Percentiles rank a stretch among this genome's conserved stretches.
phyloP scores from a whole-genome alignment of 495 filamentous ascomycete species.

The Hypoxylon fuscum region DNA sequence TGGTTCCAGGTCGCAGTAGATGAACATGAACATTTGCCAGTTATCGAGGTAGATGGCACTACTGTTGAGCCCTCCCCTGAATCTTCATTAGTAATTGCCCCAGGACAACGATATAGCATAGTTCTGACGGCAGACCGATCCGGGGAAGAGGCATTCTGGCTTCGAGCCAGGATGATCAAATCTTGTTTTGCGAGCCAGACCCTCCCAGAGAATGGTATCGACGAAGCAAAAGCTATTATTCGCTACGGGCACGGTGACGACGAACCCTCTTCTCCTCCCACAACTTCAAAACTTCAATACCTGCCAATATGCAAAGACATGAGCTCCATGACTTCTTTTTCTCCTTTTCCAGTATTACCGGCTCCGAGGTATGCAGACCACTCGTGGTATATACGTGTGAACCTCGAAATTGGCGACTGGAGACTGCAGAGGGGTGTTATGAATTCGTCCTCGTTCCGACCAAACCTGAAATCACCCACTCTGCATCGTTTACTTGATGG shows the following conservation, averaged over 20 bases:
- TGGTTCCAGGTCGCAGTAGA: constrained; percentile 65
- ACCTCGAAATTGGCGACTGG: constrained; percentile 65
- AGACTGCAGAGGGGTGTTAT: constrained; percentile 63
- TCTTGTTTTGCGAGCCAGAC: constrained; percentile 61
- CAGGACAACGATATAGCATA: constrained; percentile 75
- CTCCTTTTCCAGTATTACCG: constrained; percentile 48
- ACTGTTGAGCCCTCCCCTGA: constrained; percentile 63
- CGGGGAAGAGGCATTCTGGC: constrained; percentile 66
- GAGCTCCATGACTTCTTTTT: constrained; percentile 47
- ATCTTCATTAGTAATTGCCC: constrained; percentile 61
- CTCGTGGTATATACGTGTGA: constrained; percentile 59
- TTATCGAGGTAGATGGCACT: constrained; percentile 81
- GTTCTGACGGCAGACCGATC: constrained; percentile 67
- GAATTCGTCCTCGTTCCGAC: constrained; percentile 63
- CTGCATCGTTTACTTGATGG: constrained; percentile 57
- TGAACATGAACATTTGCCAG: constrained; percentile 51
- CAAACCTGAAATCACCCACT: constrained; percentile 53
- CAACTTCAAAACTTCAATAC: constrained; percentile 47
- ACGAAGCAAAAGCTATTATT: constrained; percentile 65
- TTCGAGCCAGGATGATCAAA: constrained; percentile 65
- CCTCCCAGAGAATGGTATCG: constrained; percentile 54
- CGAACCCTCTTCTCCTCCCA: constrained; percentile 44
- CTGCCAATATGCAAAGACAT: constrained; percentile 55
- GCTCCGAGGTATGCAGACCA: constrained; percentile 55
- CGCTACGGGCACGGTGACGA: constrained; percentile 44